These are phyloP conservation scores for Hypoxylon trugodes DNA, from an alignment of 495 filamentous ascomycete species.

Conservation along the genomic window DNA sequence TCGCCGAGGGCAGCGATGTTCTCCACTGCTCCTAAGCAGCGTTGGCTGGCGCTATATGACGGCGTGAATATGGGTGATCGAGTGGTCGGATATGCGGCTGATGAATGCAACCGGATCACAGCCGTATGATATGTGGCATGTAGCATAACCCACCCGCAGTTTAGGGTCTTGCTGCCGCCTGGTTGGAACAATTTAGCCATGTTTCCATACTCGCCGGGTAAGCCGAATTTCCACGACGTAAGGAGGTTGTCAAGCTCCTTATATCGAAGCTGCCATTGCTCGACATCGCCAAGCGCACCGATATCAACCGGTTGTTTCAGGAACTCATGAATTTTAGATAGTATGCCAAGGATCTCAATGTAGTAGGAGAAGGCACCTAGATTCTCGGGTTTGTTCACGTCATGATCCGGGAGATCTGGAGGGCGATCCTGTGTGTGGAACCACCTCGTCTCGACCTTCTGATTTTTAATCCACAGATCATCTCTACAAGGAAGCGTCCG, in stretches of 20 bases:
- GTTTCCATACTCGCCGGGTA: constrained; percentile 83
- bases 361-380: constrained; percentile 87
- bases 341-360: constrained; percentile 83
- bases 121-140: constrained; percentile 79
- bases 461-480: constrained; percentile 83
- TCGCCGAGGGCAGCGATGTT: constrained; percentile 80
- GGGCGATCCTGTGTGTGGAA: constrained; percentile 65
- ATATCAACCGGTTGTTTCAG: constrained; percentile 90
- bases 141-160: constrained; percentile 89
- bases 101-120: constrained; percentile 90
- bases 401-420: constrained; percentile 59
- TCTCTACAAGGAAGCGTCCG: constrained; percentile 86
- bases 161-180: constrained; percentile 69
- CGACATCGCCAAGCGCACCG: constrained; percentile 80
- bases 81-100: constrained; percentile 88
- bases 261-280: constrained; percentile 87
- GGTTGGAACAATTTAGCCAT: constrained; percentile 75
- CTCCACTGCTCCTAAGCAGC: constrained; percentile 82
- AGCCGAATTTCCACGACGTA: constrained; percentile 80
- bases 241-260: constrained; percentile 81
- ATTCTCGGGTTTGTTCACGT: constrained; percentile 76
- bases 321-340: constrained; percentile 85
- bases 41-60: constrained; percentile 81
- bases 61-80: constrained; percentile 86
- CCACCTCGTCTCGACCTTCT: constrained; percentile 83